Evolutionary conservation across 495 filamentous ascomycete genomes (phyloP), one percentile per base, ranked within the genome.

Genomic region (Rostrohypoxylon terebratum): DNA sequence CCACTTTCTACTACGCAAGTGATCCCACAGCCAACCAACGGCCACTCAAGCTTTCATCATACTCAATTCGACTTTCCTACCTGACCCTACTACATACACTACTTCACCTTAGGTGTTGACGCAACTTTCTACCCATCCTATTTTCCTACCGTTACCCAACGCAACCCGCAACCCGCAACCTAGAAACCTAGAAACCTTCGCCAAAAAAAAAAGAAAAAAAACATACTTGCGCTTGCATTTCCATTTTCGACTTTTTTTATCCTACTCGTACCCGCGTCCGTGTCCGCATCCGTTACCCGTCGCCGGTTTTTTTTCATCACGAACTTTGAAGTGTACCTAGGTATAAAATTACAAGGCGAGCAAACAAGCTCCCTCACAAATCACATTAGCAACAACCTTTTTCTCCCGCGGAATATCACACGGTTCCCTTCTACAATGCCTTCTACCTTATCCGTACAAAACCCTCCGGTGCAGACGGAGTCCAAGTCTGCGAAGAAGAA

Each of bases 401-500:
- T 16, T 42, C 25, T 23, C 20, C n/a, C 55, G 36, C 70, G 64
- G 47, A 68, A 59, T 60, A 64, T 54, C 16, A 50, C 20, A n/a
- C 13, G 4, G n/a, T 14, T n/a, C 36, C 33, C 11, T 53, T 53
- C 47, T 75, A 80, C 50, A 63, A 88, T 88, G 86, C 78, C 86
- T 76, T 79, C 86, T 63, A 38, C 83, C 40, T 65, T 28, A 5
- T 28, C 83, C 48, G 77, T 84, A 54, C 84, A 88, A 72, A 88
- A 89, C 77, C 85, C 85, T 16, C 75, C 79, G 28, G 78, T 78
- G 23, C 76, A 76, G 68, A 66, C 78, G 57, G 85, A 87, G 66
- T 84, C 87, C 68, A 94, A 93, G 81, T 85, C 89, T 48, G 85
- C 87, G 21, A 84, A 88, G 78, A 92, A 92, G 80, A 93, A 94